Base-by-base conservation (phyloP, 345 rosid genomes). In the Erysimum cheiranthoides region DNA sequence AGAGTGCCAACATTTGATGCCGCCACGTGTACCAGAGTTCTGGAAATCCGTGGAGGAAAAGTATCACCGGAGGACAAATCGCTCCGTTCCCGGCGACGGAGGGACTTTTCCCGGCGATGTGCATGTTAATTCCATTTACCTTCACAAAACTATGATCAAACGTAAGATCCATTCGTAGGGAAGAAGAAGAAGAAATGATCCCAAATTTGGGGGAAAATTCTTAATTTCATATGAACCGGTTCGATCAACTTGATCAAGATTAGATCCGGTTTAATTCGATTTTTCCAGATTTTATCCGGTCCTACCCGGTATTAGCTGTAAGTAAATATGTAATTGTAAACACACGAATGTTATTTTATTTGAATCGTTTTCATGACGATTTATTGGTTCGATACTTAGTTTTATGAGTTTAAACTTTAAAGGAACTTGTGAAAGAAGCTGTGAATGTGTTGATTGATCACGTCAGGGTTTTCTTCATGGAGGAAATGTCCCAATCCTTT, bases 401-500 rank as follows among this genome's bases (percentile, higher is more conserved):
- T 6, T 18, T 18, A 2, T 35, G 53, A n/a, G 2, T 6, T 66
- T n/a, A n/a, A n/a, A n/a, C n/a, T n/a, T n/a, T n/a, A 66, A 5
- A 66, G 6, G 62, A 78, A 73, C 58, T 73, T 82, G 4, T 50
- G 63, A 50, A 88, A 81, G 81, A 86, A 91, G 16, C 78, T 85
- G 47, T 85, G 65, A 59, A 95, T 92, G 73, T 89, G 89, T n/a
- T 57, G 69, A 53, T 57, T 88, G 82, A 92, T 82, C 77, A 81
- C 93, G 10, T 85, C 82, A 9, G 93, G 84, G 62, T 70, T 86
- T 70, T 87, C 97, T 79, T 88, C 86, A 25, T 89, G 85, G 52
- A 88, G 73, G 82, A 90, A 92, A 74, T 92, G 97, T 4, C 79
- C 96, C 13, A 63, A 86, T 63, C 96, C 97, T 39, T 86, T 80